A percentile compares a stretch with the other conserved stretches of the same genome.
Evolutionary conservation across 306 rosid species (phyloP).

Genomic region (Cucurbita ficifolia): DNA sequence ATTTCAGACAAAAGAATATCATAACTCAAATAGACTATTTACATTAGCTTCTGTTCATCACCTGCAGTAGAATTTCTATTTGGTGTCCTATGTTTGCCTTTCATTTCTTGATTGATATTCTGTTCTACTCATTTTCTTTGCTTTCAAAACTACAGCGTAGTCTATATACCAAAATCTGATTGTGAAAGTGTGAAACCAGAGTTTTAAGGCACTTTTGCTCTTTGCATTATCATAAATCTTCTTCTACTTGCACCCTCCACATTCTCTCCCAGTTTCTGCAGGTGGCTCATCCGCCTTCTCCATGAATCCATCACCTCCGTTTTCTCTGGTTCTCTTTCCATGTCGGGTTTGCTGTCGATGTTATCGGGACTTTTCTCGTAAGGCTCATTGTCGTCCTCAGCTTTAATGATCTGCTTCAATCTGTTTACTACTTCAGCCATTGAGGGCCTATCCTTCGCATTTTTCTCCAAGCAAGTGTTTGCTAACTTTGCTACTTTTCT

Average conservation of each 20-base stretch:
- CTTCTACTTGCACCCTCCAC: slow-evolving; percentile 47
- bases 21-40: neutral
- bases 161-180: neutral
- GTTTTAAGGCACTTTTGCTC: slow-evolving; percentile 29
- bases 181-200: neutral
- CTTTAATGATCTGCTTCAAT: slow-evolving; percentile 44
- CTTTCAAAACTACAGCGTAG: neutral
- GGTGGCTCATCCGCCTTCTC: slow-evolving; percentile 66
- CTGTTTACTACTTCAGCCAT: slow-evolving; percentile 59
- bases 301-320: slow-evolving; percentile 29
- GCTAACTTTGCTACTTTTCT: slow-evolving; percentile 44
- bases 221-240: slow-evolving; percentile 58
- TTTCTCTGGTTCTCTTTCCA: slow-evolving; percentile 11
- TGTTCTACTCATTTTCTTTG: neutral
- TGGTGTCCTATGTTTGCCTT: neutral
- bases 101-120: neutral
- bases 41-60: slow-evolving; percentile 3
- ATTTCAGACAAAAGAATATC: neutral
- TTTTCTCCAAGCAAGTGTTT: slow-evolving; percentile 41
- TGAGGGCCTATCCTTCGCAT: slow-evolving; percentile 53
- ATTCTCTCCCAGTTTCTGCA: slow-evolving; percentile 67
- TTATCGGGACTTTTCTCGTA: slow-evolving; percentile 15
- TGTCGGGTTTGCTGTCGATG: slow-evolving; percentile 18
- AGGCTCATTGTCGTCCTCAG: slow-evolving; percentile 15
- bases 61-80: neutral